Base-by-base conservation (phyloP, 495 filamentous ascomycete genomes). In the Cercophora samala region DNA sequence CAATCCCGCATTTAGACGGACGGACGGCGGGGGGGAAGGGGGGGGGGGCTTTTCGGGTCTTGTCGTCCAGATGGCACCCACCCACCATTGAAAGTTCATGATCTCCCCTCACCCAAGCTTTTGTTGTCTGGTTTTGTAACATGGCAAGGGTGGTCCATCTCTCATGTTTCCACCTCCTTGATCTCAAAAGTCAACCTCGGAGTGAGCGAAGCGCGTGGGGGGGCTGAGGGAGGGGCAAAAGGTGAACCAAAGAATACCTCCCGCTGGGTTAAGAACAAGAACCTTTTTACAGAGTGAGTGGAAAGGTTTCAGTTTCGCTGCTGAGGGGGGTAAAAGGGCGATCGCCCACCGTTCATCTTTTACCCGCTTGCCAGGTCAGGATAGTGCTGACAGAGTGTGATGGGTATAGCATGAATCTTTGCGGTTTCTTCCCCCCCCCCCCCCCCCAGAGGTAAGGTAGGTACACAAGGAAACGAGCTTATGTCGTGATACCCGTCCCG, bases 1-100 rank as follows among this genome's bases (percentile, higher is more conserved):
- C 0, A 18, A 60, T 23, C n/a, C 32, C 37, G 63, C 59, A 66
- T 68, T 65, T 58, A 68, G 62, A 61, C 62, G 63, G n/a, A n/a
- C n/a, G n/a, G n/a, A n/a, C n/a, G n/a, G n/a, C n/a, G n/a, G n/a
- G n/a, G n/a, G n/a, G n/a, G n/a, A n/a, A n/a, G n/a, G n/a, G n/a
- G 58, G 63, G 8, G 26, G 26, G 58, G 53, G 17, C n/a, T 52
- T 37, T 17, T 29, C 46, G 62, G 54, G 11, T 52, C 29, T 54
- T 67, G 32, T 32, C 26, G 19, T 29, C 13, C 23, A 19, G n/a
- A n/a, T n/a, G n/a, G n/a, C n/a, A n/a, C n/a, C n/a, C n/a, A n/a
- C n/a, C n/a, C n/a, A n/a, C n/a, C n/a, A n/a, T n/a, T n/a, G n/a
- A n/a, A n/a, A n/a, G n/a, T n/a, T 51, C 58, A 46, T 52, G 51